These are phyloP conservation scores for Pythium rhizo-oryzae DNA, from an alignment of 352 stramenopile genomes.

Conservation along the genomic window DNA sequence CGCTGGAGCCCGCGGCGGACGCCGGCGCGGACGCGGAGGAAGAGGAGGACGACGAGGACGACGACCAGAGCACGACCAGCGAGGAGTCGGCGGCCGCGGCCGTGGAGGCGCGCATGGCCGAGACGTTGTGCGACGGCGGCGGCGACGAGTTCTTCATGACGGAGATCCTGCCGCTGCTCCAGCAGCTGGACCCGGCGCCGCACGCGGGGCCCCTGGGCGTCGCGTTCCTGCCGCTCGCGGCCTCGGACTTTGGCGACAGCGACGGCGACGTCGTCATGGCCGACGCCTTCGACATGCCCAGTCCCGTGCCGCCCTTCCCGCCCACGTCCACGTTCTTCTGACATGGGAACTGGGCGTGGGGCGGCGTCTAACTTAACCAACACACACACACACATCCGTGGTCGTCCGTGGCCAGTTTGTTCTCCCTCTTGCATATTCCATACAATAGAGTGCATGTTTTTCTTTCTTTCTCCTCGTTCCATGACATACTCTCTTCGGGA, in stretches of 20 bases:
- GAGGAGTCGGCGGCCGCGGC: constrained; percentile 23
- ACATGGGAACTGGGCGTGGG: background rate
- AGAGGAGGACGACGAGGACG: constrained; percentile 17
- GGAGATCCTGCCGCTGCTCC: constrained; percentile 40
- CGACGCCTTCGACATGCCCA: constrained; percentile 23
- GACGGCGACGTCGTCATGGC: constrained; percentile 24
- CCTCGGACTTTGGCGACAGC: background rate
- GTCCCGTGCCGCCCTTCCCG: constrained; percentile 23
- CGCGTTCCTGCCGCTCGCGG: constrained; percentile 9
- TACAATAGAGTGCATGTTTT: constrained; percentile 21
- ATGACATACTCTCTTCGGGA: too few relatives aligned
- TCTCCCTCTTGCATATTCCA: constrained; percentile 6
- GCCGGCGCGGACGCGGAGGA: constrained; percentile 3
- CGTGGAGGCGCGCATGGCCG: constrained; percentile 24
- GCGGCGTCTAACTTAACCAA: constrained; percentile 9
- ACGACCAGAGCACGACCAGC: constrained; percentile 26
- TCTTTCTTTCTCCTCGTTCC: too few relatives aligned
- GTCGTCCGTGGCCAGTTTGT: background rate
- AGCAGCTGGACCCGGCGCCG: constrained; percentile 32
- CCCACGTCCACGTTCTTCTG: constrained; percentile 27
- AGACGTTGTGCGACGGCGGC: constrained; percentile 21
- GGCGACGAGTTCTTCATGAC: constrained; percentile 38
- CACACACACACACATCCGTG: background rate
- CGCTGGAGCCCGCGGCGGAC: background rate
- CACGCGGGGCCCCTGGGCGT: constrained; percentile 4